phyloP scores from a whole-genome alignment of 2,329 filamentous ascomycete species.

The Penicillium crustosum region DNA sequence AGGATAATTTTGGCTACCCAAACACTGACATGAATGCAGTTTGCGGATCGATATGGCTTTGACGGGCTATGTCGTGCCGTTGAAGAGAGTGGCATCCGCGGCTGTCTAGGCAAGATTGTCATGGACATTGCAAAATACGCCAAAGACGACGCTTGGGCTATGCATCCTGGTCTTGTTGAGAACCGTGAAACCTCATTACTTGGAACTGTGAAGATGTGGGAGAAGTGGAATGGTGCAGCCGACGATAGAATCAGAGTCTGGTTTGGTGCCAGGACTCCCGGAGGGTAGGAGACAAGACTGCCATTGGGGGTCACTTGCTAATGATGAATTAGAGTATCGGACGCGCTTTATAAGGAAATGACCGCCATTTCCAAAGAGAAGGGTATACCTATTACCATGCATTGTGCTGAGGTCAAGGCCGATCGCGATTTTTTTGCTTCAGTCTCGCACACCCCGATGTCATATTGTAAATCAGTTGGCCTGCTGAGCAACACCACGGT shows the following conservation, averaged over 20 bases:
- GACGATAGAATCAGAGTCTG: conserved; percentile 50
- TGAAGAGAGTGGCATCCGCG: conserved; percentile 47
- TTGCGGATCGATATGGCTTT: conserved; percentile 50
- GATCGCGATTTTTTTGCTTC: no score
- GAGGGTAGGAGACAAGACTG: conserved; percentile 36
- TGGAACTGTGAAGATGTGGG: conserved; percentile 42
- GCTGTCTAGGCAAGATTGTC: conserved; percentile 47
- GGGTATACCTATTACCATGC: conserved; percentile 44
- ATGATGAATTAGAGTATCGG: conserved; percentile 27
- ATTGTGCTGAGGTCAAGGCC: no score
- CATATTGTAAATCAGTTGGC: no score
- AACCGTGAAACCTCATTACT: conserved; percentile 42
- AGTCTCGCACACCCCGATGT: no score
- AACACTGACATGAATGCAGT: conserved; percentile 25
- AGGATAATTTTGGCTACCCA: accelerated
- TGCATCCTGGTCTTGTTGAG: conserved; percentile 47
- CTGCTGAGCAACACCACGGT: no score
- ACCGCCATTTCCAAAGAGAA: conserved; percentile 42
- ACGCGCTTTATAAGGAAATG: conserved; percentile 43
- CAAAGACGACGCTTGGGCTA: conserved; percentile 44
- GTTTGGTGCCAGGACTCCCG: conserved; percentile 50
- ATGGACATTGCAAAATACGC: conserved; percentile 48
- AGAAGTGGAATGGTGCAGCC: conserved; percentile 37
- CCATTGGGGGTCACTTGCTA: background rate
- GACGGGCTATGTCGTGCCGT: conserved; percentile 47